phyloP scores from a whole-genome alignment of 495 filamentous ascomycete genomes.

The Trichoderma parareesei region DNA sequence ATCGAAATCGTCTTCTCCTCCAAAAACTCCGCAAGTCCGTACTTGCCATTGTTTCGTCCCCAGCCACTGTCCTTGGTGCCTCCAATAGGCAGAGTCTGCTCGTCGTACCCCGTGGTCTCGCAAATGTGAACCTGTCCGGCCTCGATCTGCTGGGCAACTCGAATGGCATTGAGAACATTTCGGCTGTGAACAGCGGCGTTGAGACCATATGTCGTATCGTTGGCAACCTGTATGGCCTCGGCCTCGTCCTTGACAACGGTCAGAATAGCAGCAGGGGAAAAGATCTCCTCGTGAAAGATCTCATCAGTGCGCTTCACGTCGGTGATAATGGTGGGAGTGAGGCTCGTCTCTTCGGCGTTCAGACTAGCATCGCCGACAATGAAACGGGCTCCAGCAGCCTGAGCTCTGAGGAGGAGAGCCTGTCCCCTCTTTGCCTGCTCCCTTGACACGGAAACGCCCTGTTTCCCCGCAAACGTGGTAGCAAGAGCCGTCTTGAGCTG shows the following conservation, averaged over 20 bases:
- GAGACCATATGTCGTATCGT: slow-evolving; percentile 55
- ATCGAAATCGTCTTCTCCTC: slow-evolving; percentile 61
- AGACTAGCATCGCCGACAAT: neutral
- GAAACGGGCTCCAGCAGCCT: slow-evolving; percentile 6
- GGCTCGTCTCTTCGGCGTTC: neutral
- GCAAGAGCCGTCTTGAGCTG: slow-evolving; percentile 13
- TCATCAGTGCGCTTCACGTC: slow-evolving; percentile 51
- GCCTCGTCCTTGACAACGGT: slow-evolving; percentile 50
- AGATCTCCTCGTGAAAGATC: slow-evolving; percentile 31
- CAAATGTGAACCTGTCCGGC: slow-evolving; percentile 39
- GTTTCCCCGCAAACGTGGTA: neutral
- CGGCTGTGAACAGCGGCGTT: slow-evolving; percentile 58
- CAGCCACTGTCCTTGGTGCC: slow-evolving; percentile 67
- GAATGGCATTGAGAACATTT: slow-evolving; percentile 54
- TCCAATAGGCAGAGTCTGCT: slow-evolving; percentile 58
- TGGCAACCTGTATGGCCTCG: slow-evolving; percentile 54
- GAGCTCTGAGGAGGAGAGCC: neutral
- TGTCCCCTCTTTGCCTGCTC: neutral
- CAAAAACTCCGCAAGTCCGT: slow-evolving; percentile 53
- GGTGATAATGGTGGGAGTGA: slow-evolving; percentile 41
- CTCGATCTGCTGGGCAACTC: slow-evolving; percentile 51
- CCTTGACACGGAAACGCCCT: neutral
- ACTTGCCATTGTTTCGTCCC: slow-evolving; percentile 41
- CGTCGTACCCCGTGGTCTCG: slow-evolving; percentile 51
- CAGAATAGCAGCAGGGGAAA: slow-evolving; percentile 57